These are phyloP conservation scores for Cafeteria roenbergensis DNA, from an alignment of 108 stramenopile species.

Conservation along the genomic window DNA sequence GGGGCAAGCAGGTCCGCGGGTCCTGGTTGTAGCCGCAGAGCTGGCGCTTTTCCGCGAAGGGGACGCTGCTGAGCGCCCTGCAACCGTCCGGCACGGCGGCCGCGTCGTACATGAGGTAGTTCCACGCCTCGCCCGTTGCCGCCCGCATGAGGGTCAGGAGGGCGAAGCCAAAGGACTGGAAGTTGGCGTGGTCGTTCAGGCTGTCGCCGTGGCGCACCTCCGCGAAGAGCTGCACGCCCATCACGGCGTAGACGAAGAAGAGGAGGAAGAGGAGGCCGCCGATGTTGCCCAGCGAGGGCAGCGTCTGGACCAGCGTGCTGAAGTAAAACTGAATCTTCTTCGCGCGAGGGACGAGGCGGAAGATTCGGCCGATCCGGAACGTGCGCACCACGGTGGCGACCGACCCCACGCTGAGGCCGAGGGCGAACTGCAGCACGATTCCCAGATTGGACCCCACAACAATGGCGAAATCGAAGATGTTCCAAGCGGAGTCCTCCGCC, in stretches of 20 bases:
- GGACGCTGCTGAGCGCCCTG: background rate
- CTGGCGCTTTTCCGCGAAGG: background rate
- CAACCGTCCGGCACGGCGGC: background rate
- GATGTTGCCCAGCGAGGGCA: slow-evolving; percentile 28
- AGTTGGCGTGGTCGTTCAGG: slow-evolving; percentile 19
- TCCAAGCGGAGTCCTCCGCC: slow-evolving; percentile 35
- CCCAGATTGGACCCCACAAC: slow-evolving; percentile 30
- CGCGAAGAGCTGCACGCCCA: slow-evolving; percentile 28
- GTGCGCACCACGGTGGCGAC: slow-evolving; percentile 19
- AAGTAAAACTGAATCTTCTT: slow-evolving; percentile 9
- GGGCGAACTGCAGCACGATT: slow-evolving; percentile 21
- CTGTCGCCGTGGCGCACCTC: slow-evolving; percentile 18
- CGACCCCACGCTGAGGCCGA: slow-evolving; percentile 16
- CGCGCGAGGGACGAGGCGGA: slow-evolving; percentile 17
- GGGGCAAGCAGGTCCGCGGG: background rate
- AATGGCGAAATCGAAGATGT: slow-evolving; percentile 39
- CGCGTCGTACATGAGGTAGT: slow-evolving; percentile 26
- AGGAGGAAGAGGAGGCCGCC: slow-evolving; percentile 21
- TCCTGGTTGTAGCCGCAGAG: background rate
- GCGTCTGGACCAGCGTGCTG: slow-evolving; percentile 12
- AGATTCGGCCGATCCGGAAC: slow-evolving; percentile 16
- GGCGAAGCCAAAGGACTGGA: slow-evolving; percentile 15
- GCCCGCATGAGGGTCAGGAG: slow-evolving; percentile 20
- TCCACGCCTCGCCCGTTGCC: slow-evolving; percentile 29
- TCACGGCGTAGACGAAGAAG: slow-evolving; percentile 25